Conservation (phyloP, 441 rosid genomes). For the Kokia cookei region DNA sequence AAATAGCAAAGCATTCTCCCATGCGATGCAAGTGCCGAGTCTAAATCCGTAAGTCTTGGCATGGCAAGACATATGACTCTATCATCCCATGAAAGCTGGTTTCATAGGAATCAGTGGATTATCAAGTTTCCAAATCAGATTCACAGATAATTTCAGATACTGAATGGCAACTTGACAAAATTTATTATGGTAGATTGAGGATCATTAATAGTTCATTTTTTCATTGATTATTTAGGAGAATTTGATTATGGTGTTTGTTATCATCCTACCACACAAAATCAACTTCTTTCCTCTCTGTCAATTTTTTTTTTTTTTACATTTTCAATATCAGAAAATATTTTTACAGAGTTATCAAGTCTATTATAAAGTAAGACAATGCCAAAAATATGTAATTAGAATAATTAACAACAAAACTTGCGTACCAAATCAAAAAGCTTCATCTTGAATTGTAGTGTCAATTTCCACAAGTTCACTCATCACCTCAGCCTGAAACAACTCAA, state of each 20-base stretch:
- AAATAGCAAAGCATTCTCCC: no score
- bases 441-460: constrained; percentile 5
- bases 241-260: constrained; percentile 63
- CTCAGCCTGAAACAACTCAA: constrained; percentile 21
- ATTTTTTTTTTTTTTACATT: constrained; percentile 10
- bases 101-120: constrained; percentile 53
- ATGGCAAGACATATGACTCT: constrained; percentile 52
- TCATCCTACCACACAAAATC: constrained; percentile 71
- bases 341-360: neutral
- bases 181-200: constrained; percentile 58
- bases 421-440: constrained; percentile 3
- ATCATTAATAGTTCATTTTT: constrained; percentile 43
- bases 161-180: constrained; percentile 30
- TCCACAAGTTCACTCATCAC: constrained; percentile 4
- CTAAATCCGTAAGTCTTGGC: constrained; percentile 18
- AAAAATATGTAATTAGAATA: neutral
- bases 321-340: neutral
- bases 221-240: constrained; percentile 42
- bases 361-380: neutral
- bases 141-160: constrained; percentile 67
- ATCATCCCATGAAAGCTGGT: constrained; percentile 20
- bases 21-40: no score
- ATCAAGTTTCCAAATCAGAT: constrained; percentile 54
- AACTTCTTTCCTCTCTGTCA: constrained; percentile 55
- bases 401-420: neutral